Percentiles rank a stretch among this genome's conserved stretches.
These are phyloP conservation scores for Gloeopeniophorella convolvens DNA, from an alignment of 768 basidiomycete genomes.

Conservation along the genomic window DNA sequence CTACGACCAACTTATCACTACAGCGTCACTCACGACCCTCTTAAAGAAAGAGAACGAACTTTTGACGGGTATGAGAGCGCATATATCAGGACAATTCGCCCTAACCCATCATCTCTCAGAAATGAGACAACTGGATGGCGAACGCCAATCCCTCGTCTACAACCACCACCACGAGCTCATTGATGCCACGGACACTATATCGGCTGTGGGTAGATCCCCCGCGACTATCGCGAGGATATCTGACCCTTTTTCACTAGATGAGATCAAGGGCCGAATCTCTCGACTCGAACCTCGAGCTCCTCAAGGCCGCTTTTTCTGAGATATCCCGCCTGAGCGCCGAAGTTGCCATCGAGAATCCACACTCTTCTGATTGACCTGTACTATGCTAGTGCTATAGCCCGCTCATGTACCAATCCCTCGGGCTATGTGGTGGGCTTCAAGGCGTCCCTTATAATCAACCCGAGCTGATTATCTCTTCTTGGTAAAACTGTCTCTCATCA, in stretches of 20 bases:
- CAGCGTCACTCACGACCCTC: slow-evolving; percentile 63
- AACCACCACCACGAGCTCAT: slow-evolving; percentile 95
- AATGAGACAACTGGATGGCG: slow-evolving; percentile 80
- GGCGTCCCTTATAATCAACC: too few species aligned
- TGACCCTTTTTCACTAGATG: slow-evolving; percentile 49
- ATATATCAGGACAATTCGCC: background rate
- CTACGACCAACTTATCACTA: slow-evolving; percentile 82
- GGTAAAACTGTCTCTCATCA: background rate
- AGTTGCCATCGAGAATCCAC: slow-evolving; percentile 42
- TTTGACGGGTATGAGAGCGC: slow-evolving; percentile 44
- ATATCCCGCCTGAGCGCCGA: slow-evolving; percentile 75
- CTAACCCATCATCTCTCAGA: slow-evolving; percentile 38
- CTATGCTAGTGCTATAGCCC: background rate
- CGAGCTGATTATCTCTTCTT: background rate
- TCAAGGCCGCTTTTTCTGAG: slow-evolving; percentile 77
- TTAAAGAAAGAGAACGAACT: slow-evolving; percentile 82
- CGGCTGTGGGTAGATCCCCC: slow-evolving; percentile 46
- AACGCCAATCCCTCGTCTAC: slow-evolving; percentile 87
- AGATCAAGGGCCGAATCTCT: slow-evolving; percentile 81
- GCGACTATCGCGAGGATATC: background rate
- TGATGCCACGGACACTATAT: slow-evolving; percentile 88
- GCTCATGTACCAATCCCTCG: too few species aligned
- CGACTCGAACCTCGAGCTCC: slow-evolving; percentile 75
- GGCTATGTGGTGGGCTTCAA: too few species aligned
- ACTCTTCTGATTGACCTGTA: background rate